These are phyloP conservation scores for Aspergillus calidoustus DNA, from an alignment of 2,329 filamentous ascomycete genomes.

Conservation along the genomic window DNA sequence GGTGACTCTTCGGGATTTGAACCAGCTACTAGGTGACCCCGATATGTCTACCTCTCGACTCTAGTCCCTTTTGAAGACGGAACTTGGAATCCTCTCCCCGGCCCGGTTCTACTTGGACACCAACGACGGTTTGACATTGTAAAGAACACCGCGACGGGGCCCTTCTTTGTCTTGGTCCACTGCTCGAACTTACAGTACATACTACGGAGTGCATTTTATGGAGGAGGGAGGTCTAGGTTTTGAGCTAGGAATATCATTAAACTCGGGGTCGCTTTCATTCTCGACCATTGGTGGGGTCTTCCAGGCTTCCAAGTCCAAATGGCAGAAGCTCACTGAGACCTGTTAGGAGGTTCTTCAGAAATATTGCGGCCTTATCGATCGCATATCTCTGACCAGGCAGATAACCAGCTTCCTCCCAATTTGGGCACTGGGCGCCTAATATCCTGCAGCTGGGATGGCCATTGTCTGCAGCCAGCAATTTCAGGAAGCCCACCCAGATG, in stretches of 20 bases:
- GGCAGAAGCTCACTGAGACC: neutral
- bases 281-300: neutral
- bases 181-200: too few species aligned
- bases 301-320: neutral
- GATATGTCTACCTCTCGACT: neutral
- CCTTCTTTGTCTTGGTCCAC: neutral
- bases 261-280: neutral
- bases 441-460: neutral
- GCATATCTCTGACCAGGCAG: neutral
- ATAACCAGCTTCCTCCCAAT: neutral
- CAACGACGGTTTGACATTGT: neutral
- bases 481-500: neutral
- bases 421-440: neutral
- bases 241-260: neutral
- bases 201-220: neutral
- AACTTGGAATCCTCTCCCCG: neutral
- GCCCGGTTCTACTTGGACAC: neutral
- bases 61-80: conserved; percentile 12
- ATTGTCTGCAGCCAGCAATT: neutral
- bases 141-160: neutral
- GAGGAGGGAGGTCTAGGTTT: neutral
- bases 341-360: neutral
- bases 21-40: neutral
- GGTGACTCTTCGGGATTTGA: conserved; percentile 4
- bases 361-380: neutral